Conservation (phyloP, 352 stramenopile genomes). For the Phytophthora boehmeriae region DNA sequence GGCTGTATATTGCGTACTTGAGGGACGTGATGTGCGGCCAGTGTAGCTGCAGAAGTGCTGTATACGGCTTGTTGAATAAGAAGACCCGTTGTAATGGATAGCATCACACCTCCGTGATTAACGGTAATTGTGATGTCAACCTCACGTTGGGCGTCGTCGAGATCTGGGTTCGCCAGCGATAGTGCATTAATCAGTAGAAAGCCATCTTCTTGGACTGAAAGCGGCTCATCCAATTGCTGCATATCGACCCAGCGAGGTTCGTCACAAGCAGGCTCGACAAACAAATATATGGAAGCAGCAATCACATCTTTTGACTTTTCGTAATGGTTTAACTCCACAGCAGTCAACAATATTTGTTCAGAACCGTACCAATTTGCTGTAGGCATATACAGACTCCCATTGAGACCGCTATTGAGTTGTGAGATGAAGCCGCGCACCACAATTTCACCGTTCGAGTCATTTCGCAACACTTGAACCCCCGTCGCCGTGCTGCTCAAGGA, state of each 20-base stretch:
- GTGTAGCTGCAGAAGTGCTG: slow-evolving; percentile 19
- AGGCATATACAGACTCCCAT: slow-evolving; percentile 56
- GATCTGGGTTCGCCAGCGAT: slow-evolving; percentile 38
- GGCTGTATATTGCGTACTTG: slow-evolving; percentile 10
- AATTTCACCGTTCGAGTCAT: slow-evolving; percentile 24
- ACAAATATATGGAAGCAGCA: slow-evolving; percentile 36
- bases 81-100: slow-evolving; percentile 48
- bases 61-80: slow-evolving; percentile 26
- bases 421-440: slow-evolving; percentile 50
- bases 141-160: slow-evolving; percentile 35
- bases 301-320: slow-evolving; percentile 10
- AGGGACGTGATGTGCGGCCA: slow-evolving; percentile 19
- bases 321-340: slow-evolving; percentile 23
- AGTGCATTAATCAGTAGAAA: slow-evolving; percentile 44
- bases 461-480: slow-evolving; percentile 40
- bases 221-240: background rate
- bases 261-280: slow-evolving; percentile 63
- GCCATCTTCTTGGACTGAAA: slow-evolving; percentile 51
- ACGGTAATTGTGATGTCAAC: slow-evolving; percentile 41
- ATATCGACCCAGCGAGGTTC: slow-evolving; percentile 38
- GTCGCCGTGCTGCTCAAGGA: slow-evolving; percentile 11
- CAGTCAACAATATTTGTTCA: slow-evolving; percentile 47
- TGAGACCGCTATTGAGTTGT: slow-evolving; percentile 61
- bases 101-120: slow-evolving; percentile 57
- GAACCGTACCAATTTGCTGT: slow-evolving; percentile 60